Evolutionary conservation across 306 rosid species (phyloP), one percentile per base, ranked within the genome.

Genomic region (Medicago lupulina): DNA sequence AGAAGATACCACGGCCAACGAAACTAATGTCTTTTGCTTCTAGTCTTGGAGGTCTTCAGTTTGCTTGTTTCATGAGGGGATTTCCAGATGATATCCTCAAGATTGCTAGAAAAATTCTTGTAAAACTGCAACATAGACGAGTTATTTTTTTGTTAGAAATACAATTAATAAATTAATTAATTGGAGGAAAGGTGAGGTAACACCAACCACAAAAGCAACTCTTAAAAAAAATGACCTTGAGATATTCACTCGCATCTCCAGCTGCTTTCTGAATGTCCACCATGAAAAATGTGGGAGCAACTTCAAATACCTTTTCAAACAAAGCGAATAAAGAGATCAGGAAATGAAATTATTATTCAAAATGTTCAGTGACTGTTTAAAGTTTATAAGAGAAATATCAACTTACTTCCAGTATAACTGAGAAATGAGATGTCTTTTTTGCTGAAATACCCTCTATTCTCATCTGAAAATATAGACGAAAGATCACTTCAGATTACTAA

Each of bases 41-140:
- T 87, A 50, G 75, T 84, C 81, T 81, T 93, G 77, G 82, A 10
- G 84, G 65, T 65, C 77, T 81, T 90, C 53, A 83, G 79, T 80
- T 93, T 93, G 89, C 83, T 81, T 43, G 89, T 39, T 76, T 90
- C 98, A 44, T 47, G 61, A 7, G 92, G 85, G 0, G 89, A 96
- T 86, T 89, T 90, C 98, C 93, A 93, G 83, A 93, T 86, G 76
- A 93, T 93, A 78, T 93, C 98, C 73, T 93, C 96, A 49, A 90
- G 98, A 76, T 93, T 90, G 88, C 90, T 23, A 78, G 88, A 83
- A 53, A 93, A 93, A 59, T 68, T 86, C 80, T 90, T 90, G 91
- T 88, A 90, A 67, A 93, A 93, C 98, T 93, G 96, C 68, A 69
- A 54, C 44, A 71, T 2, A 66, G 10, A 63, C 49, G 38, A 54